Conservation (phyloP, 108 stramenopile species). For the Nitzschia palea region DNA sequence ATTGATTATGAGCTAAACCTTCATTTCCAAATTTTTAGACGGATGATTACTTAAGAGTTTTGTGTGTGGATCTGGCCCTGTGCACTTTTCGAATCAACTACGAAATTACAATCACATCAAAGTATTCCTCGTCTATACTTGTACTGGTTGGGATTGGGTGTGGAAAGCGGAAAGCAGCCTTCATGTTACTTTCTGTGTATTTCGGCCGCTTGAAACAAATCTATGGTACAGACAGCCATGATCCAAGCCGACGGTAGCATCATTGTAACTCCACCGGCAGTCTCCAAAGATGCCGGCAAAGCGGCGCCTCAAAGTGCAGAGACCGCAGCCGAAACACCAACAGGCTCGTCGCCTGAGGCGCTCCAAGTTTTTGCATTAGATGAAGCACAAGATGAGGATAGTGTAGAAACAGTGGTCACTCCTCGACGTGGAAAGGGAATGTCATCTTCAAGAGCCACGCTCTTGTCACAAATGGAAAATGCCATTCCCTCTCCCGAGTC, state of each 20-base stretch:
- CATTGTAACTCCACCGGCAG: neutral
- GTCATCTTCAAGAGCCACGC: neutral
- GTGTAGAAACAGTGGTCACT: neutral
- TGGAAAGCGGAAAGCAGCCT: too few relatives aligned
- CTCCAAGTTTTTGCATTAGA: neutral
- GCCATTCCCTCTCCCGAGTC: slow-evolving; percentile 19
- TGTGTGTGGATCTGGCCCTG: neutral
- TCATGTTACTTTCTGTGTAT: too few relatives aligned
- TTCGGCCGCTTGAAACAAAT: too few relatives aligned
- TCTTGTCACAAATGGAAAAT: slow-evolving; percentile 6
- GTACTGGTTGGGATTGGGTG: too few relatives aligned
- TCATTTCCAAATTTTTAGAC: neutral
- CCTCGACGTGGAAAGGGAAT: neutral
- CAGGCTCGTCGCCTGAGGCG: neutral
- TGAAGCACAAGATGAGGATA: neutral
- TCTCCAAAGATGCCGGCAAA: neutral
- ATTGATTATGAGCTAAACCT: too few relatives aligned
- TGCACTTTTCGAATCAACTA: neutral
- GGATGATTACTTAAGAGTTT: neutral
- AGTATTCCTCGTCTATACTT: too few relatives aligned
- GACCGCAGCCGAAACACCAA: slow-evolving; percentile 10
- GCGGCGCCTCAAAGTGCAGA: neutral
- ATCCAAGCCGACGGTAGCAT: neutral
- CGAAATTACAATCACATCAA: too few relatives aligned
- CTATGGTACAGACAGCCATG: neutral